Percentiles rank a stretch among this genome's conserved stretches.
Evolutionary conservation across 164 flowering plant genomes (phyloP).

Genomic region (Vitis labrusca): DNA sequence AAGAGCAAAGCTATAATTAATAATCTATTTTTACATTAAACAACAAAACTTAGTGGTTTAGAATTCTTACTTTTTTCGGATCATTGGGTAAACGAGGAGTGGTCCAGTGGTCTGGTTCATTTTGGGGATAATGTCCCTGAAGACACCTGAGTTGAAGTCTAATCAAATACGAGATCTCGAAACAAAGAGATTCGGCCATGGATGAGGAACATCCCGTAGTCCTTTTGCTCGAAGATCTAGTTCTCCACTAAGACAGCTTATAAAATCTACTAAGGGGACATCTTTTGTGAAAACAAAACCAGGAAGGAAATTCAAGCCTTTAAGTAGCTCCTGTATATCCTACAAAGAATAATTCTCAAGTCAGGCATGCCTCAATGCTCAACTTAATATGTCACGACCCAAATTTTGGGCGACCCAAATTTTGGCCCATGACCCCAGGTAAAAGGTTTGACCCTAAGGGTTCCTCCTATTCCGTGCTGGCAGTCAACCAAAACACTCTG

Average conservation of each 20-base stretch:
- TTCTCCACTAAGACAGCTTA: constrained; percentile 58
- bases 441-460: too few relatives aligned
- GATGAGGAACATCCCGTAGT: constrained; percentile 88
- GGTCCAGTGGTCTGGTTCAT: constrained; percentile 43
- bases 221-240: constrained; percentile 52
- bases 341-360: constrained; percentile 13
- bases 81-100: constrained; percentile 70
- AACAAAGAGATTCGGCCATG: constrained; percentile 82
- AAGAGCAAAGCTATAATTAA: too few relatives aligned
- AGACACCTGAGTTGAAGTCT: constrained; percentile 59
- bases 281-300: constrained; percentile 54
- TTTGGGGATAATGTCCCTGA: constrained; percentile 48
- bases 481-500: neutral
- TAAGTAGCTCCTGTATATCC: constrained; percentile 49
- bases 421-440: too few relatives aligned
- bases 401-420: too few relatives aligned
- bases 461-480: too few relatives aligned
- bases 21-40: too few relatives aligned
- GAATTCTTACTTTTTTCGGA: constrained; percentile 51
- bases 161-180: constrained; percentile 53
- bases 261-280: constrained; percentile 54
- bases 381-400: too few relatives aligned
- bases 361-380: too few relatives aligned
- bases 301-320: constrained; percentile 41
- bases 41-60: neutral